phyloP scores from a whole-genome alignment of 345 rosid genomes.

The Lenwebbia sp. region DNA sequence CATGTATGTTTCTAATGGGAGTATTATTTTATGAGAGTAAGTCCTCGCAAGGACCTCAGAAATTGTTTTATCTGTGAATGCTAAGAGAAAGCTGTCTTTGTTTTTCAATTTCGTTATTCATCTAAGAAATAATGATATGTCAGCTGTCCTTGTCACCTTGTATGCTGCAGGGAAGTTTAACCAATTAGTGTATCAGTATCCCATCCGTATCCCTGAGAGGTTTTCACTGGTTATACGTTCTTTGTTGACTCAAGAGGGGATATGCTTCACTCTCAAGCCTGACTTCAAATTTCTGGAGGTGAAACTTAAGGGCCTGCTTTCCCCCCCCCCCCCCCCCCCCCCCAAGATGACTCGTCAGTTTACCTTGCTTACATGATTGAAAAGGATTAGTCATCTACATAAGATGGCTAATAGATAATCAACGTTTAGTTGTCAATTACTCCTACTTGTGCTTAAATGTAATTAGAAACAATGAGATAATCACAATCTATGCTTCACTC shows the following conservation, averaged over 20 bases:
- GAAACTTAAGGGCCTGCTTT: neutral
- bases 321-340: neutral
- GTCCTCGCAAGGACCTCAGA: neutral
- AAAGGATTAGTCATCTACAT: neutral
- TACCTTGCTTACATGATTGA: neutral
- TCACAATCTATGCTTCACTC: conserved; percentile 35
- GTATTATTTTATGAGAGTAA: neutral
- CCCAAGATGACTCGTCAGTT: neutral
- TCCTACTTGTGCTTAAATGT: neutral
- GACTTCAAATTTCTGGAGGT: conserved; percentile 99
- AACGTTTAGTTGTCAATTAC: neutral
- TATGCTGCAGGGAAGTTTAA: conserved; percentile 69
- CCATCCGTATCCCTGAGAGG: conserved; percentile 94
- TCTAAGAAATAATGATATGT: neutral
- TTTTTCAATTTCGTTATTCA: neutral
- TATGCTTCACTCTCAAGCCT: conserved; percentile 88
- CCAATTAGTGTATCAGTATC: conserved; percentile 83
- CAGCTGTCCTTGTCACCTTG: conserved; percentile 2
- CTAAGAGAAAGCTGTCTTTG: neutral
- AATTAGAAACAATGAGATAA: neutral
- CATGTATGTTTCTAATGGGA: neutral
- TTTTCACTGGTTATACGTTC: conserved; percentile 96
- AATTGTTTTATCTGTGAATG: neutral
- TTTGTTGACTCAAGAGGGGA: conserved; percentile 89
- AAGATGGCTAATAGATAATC: neutral